Percentiles rank a stretch among this genome's conserved stretches.
These are phyloP conservation scores for Amanita molliuscula DNA, from an alignment of 768 basidiomycete species.

Conservation along the genomic window DNA sequence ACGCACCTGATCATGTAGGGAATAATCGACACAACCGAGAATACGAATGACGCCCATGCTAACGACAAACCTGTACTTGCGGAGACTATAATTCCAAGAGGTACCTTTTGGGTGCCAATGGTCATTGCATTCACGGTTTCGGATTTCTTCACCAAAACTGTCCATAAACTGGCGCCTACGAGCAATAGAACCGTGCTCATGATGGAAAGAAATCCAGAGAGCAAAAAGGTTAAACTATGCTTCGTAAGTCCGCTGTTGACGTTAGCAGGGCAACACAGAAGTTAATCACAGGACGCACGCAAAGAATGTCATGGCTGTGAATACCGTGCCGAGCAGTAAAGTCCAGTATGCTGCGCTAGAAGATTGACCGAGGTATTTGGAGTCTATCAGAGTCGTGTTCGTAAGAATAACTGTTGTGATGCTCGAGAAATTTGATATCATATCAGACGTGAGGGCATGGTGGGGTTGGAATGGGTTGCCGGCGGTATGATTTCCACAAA, in stretches of 20 bases:
- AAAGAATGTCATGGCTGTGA: slow-evolving; percentile 52
- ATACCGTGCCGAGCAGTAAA: slow-evolving; percentile 61
- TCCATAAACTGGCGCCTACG: slow-evolving; percentile 70
- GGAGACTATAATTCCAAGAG: slow-evolving; percentile 55
- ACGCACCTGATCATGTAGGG: slow-evolving; percentile 74
- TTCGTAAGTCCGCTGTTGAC: slow-evolving; percentile 52
- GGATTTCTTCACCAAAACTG: slow-evolving; percentile 56
- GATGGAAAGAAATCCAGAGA: slow-evolving; percentile 54
- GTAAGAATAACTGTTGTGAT: slow-evolving; percentile 44
- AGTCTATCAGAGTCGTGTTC: slow-evolving; percentile 45
- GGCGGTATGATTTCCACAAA: slow-evolving; percentile 51
- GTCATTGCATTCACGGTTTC: slow-evolving; percentile 45
- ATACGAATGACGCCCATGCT: slow-evolving; percentile 67
- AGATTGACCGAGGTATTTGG: slow-evolving; percentile 49
- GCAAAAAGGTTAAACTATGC: slow-evolving; percentile 53
- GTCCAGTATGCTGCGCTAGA: slow-evolving; percentile 70
- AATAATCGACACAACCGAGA: slow-evolving; percentile 50
- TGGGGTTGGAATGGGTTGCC: slow-evolving; percentile 60
- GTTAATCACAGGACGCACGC: slow-evolving; percentile 34
- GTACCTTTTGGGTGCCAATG: slow-evolving; percentile 24
- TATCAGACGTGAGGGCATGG: slow-evolving; percentile 53
- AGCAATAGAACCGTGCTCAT: slow-evolving; percentile 53
- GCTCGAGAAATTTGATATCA: slow-evolving; percentile 50
- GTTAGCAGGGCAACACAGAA: slow-evolving; percentile 9
- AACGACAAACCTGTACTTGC: slow-evolving; percentile 54